Base-by-base conservation (phyloP, 768 basidiomycete species). In the Boletus rubescentipes region DNA sequence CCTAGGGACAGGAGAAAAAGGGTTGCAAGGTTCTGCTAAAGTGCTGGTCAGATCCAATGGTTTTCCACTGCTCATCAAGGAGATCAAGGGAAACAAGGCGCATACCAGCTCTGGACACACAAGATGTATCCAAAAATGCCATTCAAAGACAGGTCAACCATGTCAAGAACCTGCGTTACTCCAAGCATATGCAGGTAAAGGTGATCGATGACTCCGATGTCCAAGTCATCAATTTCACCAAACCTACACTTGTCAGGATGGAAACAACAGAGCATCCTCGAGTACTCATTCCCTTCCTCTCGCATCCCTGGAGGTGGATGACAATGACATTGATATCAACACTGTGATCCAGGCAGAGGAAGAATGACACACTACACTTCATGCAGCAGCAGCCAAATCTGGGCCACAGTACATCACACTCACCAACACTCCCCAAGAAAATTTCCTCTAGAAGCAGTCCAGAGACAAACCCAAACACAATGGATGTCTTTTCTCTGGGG, bases 41-140 rank as follows among this genome's bases (percentile, higher is more conserved):
- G 67, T 69, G 52, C 68, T 99, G 53, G 72, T 94, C 15, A 84
- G 86, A 6, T 72, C 81, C 5, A 75, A 79, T 30, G 95, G 97
- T 1, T 88, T 99, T 61, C 91, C 91, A 2, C 78, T 81, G 43
- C 77, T 99, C 40, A 80, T 93, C 46, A 78, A 86, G 53, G 82
- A 86, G 48, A 79, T 87, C 26, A 92, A 91, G 72, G 74, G 81
- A 53, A 84, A 92, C 62, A 96, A 99, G 80, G 96, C 93, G 70
- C 36, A 34, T 98, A 98, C 67, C 93, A 94, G 64, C 89, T 93
- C 63, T 99, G 97, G 97, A 81, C 93, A 4, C 97, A 98, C 73
- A 82, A 80, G 62, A 78, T 99, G 77, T 95, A 89, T 66, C 97
- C 97, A 6, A 92, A 89, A 64, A 86, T 83, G 5, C 85, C 87